Conservation (phyloP, 371 early-diverging fungal species). For the Haplosporangium sp. region DNA sequence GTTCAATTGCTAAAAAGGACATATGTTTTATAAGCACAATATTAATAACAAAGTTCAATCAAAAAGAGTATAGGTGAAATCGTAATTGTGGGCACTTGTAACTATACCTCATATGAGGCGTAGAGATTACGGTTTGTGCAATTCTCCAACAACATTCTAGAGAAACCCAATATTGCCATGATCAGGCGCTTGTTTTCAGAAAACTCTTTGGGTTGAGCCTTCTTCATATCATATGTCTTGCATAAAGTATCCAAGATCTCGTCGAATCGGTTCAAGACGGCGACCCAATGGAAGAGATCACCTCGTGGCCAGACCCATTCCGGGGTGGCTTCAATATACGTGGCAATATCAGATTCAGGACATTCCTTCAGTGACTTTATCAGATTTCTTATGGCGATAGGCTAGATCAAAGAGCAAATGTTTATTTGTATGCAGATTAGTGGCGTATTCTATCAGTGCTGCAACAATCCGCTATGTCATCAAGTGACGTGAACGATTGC, state of each 20-base stretch:
- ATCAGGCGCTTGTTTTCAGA: constrained; percentile 67
- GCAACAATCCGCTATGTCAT: neutral
- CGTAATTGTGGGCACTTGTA: neutral
- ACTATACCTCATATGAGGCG: constrained; percentile 88
- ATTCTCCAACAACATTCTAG: constrained; percentile 88
- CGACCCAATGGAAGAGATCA: constrained; percentile 95
- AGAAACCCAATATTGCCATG: constrained; percentile 80
- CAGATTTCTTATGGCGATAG: constrained; percentile 65
- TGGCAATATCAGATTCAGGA: constrained; percentile 68
- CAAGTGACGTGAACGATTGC: constrained; percentile 1
- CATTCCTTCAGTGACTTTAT: constrained; percentile 67
- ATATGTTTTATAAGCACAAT: too few relatives aligned
- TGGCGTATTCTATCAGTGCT: constrained; percentile 4
- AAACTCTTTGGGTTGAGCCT: constrained; percentile 73
- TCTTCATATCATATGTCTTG: constrained; percentile 71
- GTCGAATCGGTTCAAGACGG: constrained; percentile 94
- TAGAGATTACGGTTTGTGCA: constrained; percentile 96
- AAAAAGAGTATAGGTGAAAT: neutral
- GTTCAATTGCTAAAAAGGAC: constrained; percentile 70
- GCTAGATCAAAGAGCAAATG: constrained; percentile 50
- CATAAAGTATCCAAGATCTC: constrained; percentile 77
- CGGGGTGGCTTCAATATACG: constrained; percentile 58
- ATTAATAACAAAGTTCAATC: neutral
- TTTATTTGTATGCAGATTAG: constrained; percentile 1
- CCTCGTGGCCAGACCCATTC: constrained; percentile 89